These are phyloP conservation scores for Diplogelasinospora grovesii DNA, from an alignment of 495 filamentous ascomycete genomes.

Conservation along the genomic window DNA sequence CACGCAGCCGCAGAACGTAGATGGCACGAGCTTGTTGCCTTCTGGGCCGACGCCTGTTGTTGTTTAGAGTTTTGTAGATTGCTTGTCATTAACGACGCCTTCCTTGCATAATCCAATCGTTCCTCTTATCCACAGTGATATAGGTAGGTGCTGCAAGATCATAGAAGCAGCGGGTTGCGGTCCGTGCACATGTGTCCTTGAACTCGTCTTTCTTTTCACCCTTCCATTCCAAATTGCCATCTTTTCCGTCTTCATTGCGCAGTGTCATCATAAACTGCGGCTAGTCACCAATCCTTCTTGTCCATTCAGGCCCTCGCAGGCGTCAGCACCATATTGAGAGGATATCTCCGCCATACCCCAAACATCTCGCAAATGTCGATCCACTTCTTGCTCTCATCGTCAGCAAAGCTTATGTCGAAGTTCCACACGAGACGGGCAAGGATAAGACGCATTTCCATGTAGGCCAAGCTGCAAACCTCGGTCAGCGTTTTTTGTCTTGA, in stretches of 20 bases:
- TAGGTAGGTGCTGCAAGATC: too few species aligned
- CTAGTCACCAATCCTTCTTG: not conserved
- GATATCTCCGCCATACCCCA: conserved; percentile 11
- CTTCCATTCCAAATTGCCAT: too few species aligned
- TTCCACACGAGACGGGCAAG: conserved; percentile 44
- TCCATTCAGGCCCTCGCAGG: conserved; percentile 2
- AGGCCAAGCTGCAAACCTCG: conserved; percentile 12
- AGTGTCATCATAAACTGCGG: not conserved
- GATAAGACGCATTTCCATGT: conserved; percentile 41
- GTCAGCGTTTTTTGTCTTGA: not conserved
- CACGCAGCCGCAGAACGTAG: conserved; percentile 6
- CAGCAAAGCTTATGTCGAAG: conserved; percentile 41
- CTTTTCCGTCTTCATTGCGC: too few species aligned
- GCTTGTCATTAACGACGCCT: too few species aligned
- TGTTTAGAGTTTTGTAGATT: too few species aligned
- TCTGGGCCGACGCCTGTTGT: conserved; percentile 8
- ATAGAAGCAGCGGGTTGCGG: too few species aligned
- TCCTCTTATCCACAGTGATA: too few species aligned
- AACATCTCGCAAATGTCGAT: conserved; percentile 13
- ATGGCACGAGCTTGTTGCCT: conserved; percentile 5
- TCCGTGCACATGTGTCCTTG: too few species aligned
- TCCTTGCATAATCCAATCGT: too few species aligned
- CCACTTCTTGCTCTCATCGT: conserved; percentile 24
- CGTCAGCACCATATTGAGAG: conserved; percentile 6
- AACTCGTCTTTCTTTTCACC: too few species aligned